A percentile compares a stretch with the other conserved stretches of the same genome.
These are phyloP conservation scores for Spironucleus salmonicida DNA, from an alignment of 208 protist species.

Conservation along the genomic window DNA sequence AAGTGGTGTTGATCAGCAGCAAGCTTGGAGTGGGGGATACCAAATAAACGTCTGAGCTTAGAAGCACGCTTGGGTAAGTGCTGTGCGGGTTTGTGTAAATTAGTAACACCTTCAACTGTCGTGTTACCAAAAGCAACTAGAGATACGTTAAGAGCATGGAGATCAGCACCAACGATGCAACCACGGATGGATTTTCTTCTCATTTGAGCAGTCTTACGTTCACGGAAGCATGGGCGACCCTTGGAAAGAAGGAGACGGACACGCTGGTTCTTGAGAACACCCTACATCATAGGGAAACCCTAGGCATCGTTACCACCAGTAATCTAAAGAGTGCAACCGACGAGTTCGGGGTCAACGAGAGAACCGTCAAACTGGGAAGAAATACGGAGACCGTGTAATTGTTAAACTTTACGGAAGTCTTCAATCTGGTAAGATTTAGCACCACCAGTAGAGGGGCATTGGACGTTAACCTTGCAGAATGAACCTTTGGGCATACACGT, in stretches of 20 bases:
- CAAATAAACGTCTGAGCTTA: conserved; percentile 96
- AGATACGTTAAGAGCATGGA: conserved; percentile 82
- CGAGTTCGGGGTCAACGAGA: conserved; percentile 64
- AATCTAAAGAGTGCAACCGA: conserved; percentile 93
- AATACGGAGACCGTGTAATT: conserved; percentile 65
- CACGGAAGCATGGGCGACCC: conserved; percentile 55
- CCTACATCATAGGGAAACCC: conserved; percentile 98
- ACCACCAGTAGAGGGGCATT: conserved; percentile 60
- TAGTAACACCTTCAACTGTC: conserved; percentile 85
- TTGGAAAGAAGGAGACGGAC: conserved; percentile 80
- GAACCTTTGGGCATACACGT: conserved; percentile 22
- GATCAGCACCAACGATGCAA: conserved; percentile 81
- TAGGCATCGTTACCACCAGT: conserved; percentile 97
- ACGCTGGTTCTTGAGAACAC: conserved; percentile 81
- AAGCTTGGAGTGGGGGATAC: conserved; percentile 33
- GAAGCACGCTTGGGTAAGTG: conserved; percentile 95
- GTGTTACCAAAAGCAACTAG: conserved; percentile 80
- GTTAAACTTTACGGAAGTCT: conserved; percentile 62
- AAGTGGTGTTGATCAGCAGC: conserved; percentile 73
- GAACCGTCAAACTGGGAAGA: conserved; percentile 62
- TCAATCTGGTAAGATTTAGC: conserved; percentile 67
- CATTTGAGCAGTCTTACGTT: conserved; percentile 72
- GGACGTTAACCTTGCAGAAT: conserved; percentile 63
- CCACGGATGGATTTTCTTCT: conserved; percentile 93
- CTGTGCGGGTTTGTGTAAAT: conserved; percentile 69